phyloP scores from a whole-genome alignment of 1,284 basidiomycete species.

The Trichosporon coremiiforme region DNA sequence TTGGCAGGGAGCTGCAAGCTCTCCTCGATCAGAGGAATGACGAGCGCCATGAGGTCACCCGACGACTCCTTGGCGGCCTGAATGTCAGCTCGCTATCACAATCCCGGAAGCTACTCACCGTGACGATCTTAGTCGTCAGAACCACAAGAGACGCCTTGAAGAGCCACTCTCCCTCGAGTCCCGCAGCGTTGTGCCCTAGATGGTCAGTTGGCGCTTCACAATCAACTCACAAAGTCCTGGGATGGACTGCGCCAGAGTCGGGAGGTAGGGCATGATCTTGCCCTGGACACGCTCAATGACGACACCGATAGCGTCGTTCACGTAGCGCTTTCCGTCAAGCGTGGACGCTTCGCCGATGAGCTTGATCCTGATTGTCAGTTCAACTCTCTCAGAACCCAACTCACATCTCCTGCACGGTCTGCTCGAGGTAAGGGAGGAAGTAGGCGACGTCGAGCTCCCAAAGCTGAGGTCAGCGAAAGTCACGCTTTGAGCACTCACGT shows the following conservation, averaged over 20 bases:
- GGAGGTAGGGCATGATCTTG: slow-evolving; percentile 68
- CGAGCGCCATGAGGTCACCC: slow-evolving; percentile 56
- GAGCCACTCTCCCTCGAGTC: slow-evolving; percentile 69
- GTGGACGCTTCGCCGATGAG: slow-evolving; percentile 76
- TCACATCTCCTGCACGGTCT: slow-evolving; percentile 50
- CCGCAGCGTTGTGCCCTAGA: slow-evolving; percentile 48
- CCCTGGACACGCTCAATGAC: slow-evolving; percentile 70
- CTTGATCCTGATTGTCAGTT: slow-evolving; percentile 37
- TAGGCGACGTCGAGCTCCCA: slow-evolving; percentile 52
- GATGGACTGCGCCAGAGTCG: slow-evolving; percentile 68
- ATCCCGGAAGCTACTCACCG: slow-evolving; percentile 58
- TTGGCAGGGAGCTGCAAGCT: slow-evolving; percentile 67
- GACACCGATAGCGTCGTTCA: slow-evolving; percentile 69
- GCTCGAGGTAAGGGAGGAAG: slow-evolving; percentile 52
- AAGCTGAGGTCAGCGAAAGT: slow-evolving; percentile 32
- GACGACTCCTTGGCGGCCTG: slow-evolving; percentile 48
- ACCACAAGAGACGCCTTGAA: slow-evolving; percentile 75
- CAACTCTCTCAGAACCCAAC: slow-evolving; percentile 36
- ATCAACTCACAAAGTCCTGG: slow-evolving; percentile 70
- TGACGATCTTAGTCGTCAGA: slow-evolving; percentile 71
- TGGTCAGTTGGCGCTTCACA: neutral
- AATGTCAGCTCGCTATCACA: neutral
- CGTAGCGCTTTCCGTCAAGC: slow-evolving; percentile 73
- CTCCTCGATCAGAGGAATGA: slow-evolving; percentile 75
- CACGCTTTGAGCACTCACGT: slow-evolving; percentile 62